These are phyloP conservation scores for Apiotrichum veenhuisii DNA, from an alignment of 1,284 basidiomycete genomes.

Conservation along the genomic window DNA sequence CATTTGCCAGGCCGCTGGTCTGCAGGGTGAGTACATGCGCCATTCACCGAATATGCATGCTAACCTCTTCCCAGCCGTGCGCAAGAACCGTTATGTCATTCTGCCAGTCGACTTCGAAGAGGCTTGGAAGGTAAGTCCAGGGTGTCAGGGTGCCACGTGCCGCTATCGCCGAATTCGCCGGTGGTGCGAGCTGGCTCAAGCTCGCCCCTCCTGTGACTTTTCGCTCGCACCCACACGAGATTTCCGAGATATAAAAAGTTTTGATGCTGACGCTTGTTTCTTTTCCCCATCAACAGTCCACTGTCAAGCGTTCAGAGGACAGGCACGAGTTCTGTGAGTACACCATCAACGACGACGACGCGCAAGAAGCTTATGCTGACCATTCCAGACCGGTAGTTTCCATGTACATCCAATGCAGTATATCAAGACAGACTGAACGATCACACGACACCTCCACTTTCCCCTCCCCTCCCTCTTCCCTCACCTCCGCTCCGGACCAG, in stretches of 20 bases:
- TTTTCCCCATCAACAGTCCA: constrained; percentile 64
- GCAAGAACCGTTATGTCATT: constrained; percentile 97
- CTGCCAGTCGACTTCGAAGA: constrained; percentile 97
- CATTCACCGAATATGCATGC: background rate
- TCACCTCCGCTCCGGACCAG: constrained; percentile 7
- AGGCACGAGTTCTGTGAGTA: constrained; percentile 90
- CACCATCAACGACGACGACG: background rate
- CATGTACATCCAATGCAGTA: constrained; percentile 19
- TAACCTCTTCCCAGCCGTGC: constrained; percentile 62
- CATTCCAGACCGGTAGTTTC: constrained; percentile 32
- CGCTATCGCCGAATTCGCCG: constrained; percentile 16
- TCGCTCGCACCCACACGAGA: background rate
- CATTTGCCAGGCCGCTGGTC: constrained; percentile 93
- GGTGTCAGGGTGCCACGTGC: constrained; percentile 14
- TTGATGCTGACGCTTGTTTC: constrained; percentile 18
- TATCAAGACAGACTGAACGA: constrained; percentile 4
- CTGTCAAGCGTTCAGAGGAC: constrained; percentile 85
- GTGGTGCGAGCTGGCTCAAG: constrained; percentile 11
- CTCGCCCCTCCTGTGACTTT: constrained; percentile 26
- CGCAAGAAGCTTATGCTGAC: constrained; percentile 8
- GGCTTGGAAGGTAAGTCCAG: constrained; percentile 83
- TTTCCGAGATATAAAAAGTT: constrained; percentile 23
- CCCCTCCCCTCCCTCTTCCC: constrained; percentile 1
- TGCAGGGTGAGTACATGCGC: constrained; percentile 67
- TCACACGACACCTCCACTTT: too few species aligned